Base-by-base conservation (phyloP, 75 land plant genomes). In the Sequoia sempervirens region DNA sequence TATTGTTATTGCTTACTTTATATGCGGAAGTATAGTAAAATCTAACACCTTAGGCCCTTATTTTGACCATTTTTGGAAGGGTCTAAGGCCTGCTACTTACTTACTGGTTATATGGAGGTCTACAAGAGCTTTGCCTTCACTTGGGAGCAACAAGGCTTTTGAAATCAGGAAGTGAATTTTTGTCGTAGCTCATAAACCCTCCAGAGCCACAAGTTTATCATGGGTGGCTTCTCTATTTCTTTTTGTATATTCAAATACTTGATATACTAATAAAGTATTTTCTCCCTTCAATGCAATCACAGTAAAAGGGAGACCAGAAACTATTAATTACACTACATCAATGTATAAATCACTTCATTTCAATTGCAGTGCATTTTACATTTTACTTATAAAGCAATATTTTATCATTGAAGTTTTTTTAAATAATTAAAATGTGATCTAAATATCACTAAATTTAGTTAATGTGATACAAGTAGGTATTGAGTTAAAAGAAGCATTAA, bases 51-150 rank as follows among this genome's bases (percentile, higher is more conserved):
- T 26, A 70, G 14, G 32, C 46, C 80, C 47, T 78, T 26, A 45
- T 78, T 45, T 78, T 40, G 80, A 78, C 45, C 6, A 23, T 78
- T 43, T 78, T 70, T 70, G 72, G 37, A 78, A 78, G 80, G 45
- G 38, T 43, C 47, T 43, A 41, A 78, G 30, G 80, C 20, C 28
- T 26, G 23, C 45, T 78, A 78, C 30, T 45, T 41, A 45, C 80
- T n/a, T 17, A 78, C 50, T 78, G 50, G 50, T 23, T 45, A 78
- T 78, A 70, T 70, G 73, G 36, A 32, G 36, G 36, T 32, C 45
- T 26, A 78, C n/a, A 45, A 10, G 47, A 78, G 46, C 11, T 23
- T 41, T 41, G 13, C 9, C 80, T 78, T 78, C 30, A 26, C 26
- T 26, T 41, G 50, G 28, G 13, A 78, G 4, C 17, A 23, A 45